Evolutionary conservation across 306 rosid genomes (phyloP).

Genomic region (Pyrus communis): DNA sequence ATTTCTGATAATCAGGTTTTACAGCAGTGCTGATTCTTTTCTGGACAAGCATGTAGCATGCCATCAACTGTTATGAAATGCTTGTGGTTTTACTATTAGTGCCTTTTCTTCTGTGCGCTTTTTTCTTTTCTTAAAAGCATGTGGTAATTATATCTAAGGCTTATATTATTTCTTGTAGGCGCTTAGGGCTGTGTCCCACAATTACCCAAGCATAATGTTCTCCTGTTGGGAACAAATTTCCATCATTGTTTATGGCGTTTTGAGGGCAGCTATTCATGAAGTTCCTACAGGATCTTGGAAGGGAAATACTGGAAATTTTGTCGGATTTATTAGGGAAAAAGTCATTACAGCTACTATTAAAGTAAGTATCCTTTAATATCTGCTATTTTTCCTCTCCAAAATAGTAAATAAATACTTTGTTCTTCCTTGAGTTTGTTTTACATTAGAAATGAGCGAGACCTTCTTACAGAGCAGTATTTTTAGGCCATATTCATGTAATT

Average conservation of each 20-base stretch:
- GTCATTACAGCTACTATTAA: constrained; percentile 55
- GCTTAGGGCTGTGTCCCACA: constrained; percentile 77
- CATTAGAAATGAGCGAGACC: not conserved
- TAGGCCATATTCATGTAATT: not conserved
- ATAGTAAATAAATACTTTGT: not conserved
- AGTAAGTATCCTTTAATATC: constrained; percentile 29
- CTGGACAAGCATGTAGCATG: not conserved
- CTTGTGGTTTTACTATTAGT: not conserved
- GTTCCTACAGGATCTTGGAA: constrained; percentile 40
- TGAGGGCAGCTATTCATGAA: constrained; percentile 44
- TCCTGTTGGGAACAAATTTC: constrained; percentile 75
- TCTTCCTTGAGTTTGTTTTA: not conserved
- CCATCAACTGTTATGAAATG: not conserved
- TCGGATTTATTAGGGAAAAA: constrained; percentile 47
- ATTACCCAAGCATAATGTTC: constrained; percentile 59
- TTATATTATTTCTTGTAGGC: constrained; percentile 43
- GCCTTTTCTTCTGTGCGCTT: not conserved
- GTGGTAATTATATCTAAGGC: not conserved
- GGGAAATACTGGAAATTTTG: constrained; percentile 40
- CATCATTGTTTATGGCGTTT: constrained; percentile 40
- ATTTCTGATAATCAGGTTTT: not conserved
- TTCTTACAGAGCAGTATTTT: not conserved
- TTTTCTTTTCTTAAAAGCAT: not conserved
- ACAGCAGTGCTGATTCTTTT: not conserved
- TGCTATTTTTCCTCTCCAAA: not conserved